Base-by-base conservation (phyloP, 2,329 filamentous ascomycete genomes). In the Fusarium newnesense region DNA sequence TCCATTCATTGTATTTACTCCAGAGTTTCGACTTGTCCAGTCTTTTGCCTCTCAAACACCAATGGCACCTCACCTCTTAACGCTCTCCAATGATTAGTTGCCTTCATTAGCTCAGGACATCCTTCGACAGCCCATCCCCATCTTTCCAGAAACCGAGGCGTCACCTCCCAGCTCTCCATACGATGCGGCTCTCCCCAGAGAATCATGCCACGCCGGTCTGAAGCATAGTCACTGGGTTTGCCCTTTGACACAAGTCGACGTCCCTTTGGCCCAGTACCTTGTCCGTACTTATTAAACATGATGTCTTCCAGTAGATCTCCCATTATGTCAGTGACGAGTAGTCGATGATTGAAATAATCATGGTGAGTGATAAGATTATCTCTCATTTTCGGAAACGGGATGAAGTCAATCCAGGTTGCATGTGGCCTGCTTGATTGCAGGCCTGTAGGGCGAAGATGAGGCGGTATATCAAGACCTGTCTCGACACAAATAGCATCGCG, bases 61-160 rank as follows among this genome's bases (percentile, higher is more conserved):
- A 66, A 37, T 0, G 60, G 47, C 10, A 26, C 40, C 24, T 66
- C 63, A 9, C 60, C 47, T 19, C 63, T 60, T 9, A 66, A 34
- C 4, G 30, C 42, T 43, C 64, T 66, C 60, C 60, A 67, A 10
- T 65, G 42, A 32, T 66, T 66, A 24, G 63, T 66, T 19, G 60
- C 42, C 15, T 3, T 58, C 42, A 64, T 39, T 42, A 66, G n/a
- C 12, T 57, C 63, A 19, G 63, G 30, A 9, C 60, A 66, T 18
- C 49, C 63, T 58, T 65, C 49, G 13, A 43, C 42, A 19, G 63
- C 21, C 63, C 63, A 66, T 7, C 63, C 60, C 63, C 63, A 66
- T 47, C 60, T 42, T 8, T 64, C 47, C 4, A 64, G n/a, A n/a
- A 66, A 66, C 7, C 30, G 40, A 37, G 60, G 28, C 10, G 63